Evolutionary conservation across 768 basidiomycete species (phyloP).

Genomic region (Serendipita sp.): DNA sequence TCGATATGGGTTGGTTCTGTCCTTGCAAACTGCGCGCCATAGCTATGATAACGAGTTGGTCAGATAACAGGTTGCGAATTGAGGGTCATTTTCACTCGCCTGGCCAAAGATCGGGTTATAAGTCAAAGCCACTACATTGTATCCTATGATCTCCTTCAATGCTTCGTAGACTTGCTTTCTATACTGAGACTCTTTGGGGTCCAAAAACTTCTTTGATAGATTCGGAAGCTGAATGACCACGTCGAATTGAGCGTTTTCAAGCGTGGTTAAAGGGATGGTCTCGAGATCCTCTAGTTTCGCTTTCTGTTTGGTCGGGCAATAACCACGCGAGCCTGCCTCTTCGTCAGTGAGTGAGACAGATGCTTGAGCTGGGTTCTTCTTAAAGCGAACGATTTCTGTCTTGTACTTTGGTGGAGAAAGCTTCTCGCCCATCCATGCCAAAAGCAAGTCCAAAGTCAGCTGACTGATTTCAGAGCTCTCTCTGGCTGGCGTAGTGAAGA

Average conservation of each 20-base stretch:
- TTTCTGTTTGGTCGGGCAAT: conserved; percentile 12
- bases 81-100: background rate
- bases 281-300: background rate
- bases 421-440: conserved; percentile 18
- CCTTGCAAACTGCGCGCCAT: conserved; percentile 19
- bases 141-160: conserved; percentile 16
- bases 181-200: conserved; percentile 13
- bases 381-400: conserved; percentile 11
- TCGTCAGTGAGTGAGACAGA: conserved; percentile 13
- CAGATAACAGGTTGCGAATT: background rate
- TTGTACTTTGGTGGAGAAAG: conserved; percentile 2
- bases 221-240: conserved; percentile 9
- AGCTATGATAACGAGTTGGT: conserved; percentile 8
- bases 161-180: conserved; percentile 15
- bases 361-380: conserved; percentile 11
- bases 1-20: conserved; percentile 7
- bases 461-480: conserved; percentile 15
- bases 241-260: background rate
- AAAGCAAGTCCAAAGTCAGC: conserved; percentile 16
- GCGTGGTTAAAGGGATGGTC: background rate
- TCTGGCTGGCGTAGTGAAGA: conserved; percentile 12
- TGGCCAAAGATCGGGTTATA: conserved; percentile 20
- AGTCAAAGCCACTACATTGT: conserved; percentile 17
- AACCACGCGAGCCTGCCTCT: conserved; percentile 12
- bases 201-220: conserved; percentile 15